Percentiles rank a stretch among this genome's conserved stretches.
These are phyloP conservation scores for Saxispiralis lemnorum DNA, from an alignment of 495 filamentous ascomycete species.

Conservation along the genomic window DNA sequence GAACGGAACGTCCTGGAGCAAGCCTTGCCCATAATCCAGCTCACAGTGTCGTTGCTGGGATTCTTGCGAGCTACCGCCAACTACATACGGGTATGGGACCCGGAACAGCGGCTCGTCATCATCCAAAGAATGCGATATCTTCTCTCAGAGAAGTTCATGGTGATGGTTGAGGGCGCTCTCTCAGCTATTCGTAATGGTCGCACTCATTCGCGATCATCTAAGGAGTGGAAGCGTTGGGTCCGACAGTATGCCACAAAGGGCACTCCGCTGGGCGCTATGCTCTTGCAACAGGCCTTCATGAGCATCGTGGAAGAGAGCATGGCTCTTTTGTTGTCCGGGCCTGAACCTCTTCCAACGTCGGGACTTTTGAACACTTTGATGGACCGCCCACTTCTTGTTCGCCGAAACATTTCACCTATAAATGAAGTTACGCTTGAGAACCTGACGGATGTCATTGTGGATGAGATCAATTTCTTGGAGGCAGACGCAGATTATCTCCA, in stretches of 20 bases:
- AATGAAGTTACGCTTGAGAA: constrained; percentile 37
- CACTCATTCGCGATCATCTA: constrained; percentile 30
- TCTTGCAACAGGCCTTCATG: constrained; percentile 74
- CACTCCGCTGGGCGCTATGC: constrained; percentile 77
- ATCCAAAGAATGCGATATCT: constrained; percentile 51
- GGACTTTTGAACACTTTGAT: constrained; percentile 61
- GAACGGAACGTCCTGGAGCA: constrained; percentile 36
- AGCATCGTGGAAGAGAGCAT: constrained; percentile 61
- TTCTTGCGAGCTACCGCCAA: constrained; percentile 67
- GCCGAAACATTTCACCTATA: neutral
- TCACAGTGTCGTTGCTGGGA: constrained; percentile 66
- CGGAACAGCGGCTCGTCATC: constrained; percentile 49
- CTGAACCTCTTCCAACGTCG: constrained; percentile 37
- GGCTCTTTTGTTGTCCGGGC: constrained; percentile 47
- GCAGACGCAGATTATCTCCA: constrained; percentile 76
- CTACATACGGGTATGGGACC: constrained; percentile 61
- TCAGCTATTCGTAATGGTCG: constrained; percentile 60
- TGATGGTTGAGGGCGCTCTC: constrained; percentile 68
- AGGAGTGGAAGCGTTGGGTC: constrained; percentile 66
- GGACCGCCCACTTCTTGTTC: constrained; percentile 23
- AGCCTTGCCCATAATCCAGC: constrained; percentile 45
- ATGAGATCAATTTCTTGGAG: constrained; percentile 73
- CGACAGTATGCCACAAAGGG: constrained; percentile 65
- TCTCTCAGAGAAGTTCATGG: constrained; percentile 65
- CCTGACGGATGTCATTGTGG: constrained; percentile 54